Percentiles rank a stretch among this genome's conserved stretches.
These are phyloP conservation scores for Ogataea philodendri DNA, from an alignment of 805 yeast genomes.

Conservation along the genomic window DNA sequence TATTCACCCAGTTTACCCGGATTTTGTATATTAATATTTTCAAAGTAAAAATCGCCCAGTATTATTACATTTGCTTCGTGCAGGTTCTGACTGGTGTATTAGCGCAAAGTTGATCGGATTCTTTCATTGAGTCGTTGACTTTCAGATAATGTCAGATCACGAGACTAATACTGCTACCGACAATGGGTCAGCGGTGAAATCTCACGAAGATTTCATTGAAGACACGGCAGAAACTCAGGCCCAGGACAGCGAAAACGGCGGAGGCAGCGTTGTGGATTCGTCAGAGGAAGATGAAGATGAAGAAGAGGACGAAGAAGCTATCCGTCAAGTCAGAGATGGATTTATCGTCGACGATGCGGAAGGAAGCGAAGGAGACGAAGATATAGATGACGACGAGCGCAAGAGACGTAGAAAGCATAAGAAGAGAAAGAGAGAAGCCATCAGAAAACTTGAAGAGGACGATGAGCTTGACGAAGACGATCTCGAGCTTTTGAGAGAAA, in stretches of 20 bases:
- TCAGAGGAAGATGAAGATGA: conserved; percentile 87
- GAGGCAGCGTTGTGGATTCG: conserved; percentile 51
- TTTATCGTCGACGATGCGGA: conserved; percentile 91
- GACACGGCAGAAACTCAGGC: conserved; percentile 32
- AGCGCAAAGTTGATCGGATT: neutral
- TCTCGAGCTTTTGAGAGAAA: conserved; percentile 85
- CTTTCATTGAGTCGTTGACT: conserved; percentile 1
- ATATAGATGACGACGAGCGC: conserved; percentile 34
- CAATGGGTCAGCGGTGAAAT: neutral
- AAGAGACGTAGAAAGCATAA: conserved; percentile 34
- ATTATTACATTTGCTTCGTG: conserved; percentile 3
- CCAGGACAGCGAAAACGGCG: conserved; percentile 35
- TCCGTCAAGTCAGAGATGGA: conserved; percentile 79
- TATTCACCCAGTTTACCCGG: conserved; percentile 8
- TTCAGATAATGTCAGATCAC: conserved; percentile 21
- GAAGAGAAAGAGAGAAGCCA: conserved; percentile 40
- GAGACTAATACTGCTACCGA: conserved; percentile 10
- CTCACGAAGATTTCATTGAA: conserved; percentile 20
- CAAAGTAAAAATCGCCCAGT: conserved; percentile 6
- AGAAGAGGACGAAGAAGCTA: conserved; percentile 89
- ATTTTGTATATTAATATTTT: conserved; percentile 5
- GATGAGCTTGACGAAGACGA: conserved; percentile 93
- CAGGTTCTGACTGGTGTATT: conserved; percentile 2
- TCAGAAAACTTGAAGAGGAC: conserved; percentile 38
- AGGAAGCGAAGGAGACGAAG: conserved; percentile 42